phyloP scores from a whole-genome alignment of 257 asterid species.

The Solanum pimpinellifolium region DNA sequence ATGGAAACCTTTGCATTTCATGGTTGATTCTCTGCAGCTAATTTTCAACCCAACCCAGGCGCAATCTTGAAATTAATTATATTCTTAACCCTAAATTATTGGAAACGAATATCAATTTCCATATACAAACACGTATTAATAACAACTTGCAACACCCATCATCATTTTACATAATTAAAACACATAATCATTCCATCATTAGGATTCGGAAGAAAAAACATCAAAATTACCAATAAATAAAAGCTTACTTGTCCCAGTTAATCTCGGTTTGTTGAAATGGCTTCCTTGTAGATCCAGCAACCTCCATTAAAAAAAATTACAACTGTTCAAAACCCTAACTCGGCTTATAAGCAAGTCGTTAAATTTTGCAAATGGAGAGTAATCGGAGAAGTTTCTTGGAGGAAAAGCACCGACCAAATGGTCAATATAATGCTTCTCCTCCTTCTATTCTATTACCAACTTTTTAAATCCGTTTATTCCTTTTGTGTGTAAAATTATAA shows the following conservation, averaged over 20 bases:
- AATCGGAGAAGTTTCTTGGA: background rate
- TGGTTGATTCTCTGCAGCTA: background rate
- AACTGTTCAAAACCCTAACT: conserved; percentile 8
- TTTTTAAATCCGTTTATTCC: background rate
- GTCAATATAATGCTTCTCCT: background rate
- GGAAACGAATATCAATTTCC: background rate
- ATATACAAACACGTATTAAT: background rate
- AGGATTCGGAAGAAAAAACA: background rate
- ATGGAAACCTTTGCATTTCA: background rate
- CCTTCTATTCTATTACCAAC: background rate
- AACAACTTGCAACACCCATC: background rate
- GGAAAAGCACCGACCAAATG: background rate
- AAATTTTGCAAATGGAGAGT: background rate
- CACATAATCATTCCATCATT: background rate
- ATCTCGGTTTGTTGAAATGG: conserved; percentile 56
- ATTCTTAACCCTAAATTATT: background rate
- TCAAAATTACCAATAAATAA: background rate
- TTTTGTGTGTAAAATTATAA: background rate
- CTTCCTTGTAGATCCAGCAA: conserved; percentile 25
- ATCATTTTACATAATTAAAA: background rate
- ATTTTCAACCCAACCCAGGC: background rate
- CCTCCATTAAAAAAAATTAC: conserved; percentile 24
- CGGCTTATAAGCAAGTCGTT: background rate
- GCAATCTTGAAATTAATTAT: background rate
- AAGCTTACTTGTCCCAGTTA: conserved; percentile 78